Evolutionary conservation across 768 basidiomycete genomes (phyloP), one percentile per base, ranked within the genome.

Genomic region (Piloderma croceum): DNA sequence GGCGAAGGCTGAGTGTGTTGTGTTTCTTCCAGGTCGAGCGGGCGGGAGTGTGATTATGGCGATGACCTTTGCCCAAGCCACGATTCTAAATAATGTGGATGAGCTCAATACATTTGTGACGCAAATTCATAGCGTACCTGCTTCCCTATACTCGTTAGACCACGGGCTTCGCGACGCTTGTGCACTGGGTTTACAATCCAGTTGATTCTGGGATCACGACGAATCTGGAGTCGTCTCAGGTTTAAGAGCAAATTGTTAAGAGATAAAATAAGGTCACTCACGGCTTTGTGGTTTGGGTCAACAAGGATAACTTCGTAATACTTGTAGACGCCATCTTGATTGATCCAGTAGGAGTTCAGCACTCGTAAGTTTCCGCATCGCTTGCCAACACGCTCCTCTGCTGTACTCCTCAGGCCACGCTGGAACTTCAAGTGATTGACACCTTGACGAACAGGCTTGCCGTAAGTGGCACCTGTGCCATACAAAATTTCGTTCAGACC

Each of bases 281-380:
- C 90, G 56, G 88, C 90, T 62, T 91, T 93, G 74, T 94, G 90
- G 61, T 62, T 82, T 44, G 91, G 91, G 59, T 99, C 96, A 44
- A 99, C 93, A 50, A 96, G 79, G 63, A 99, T 98, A 57, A 99
- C 90, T 64, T 99, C 96, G 71, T 81, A 99, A 74, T 96, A 97
- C 66, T 94, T 96, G 81, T 94, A 96, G 22, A 96, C 89, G 67
- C 92, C 91, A 61, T 97, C 92, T 70, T 94, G 91, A 70, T 98
- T 98, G 59, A 99, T 72, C 96, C 96, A 99, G 78, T 98, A 98
- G 34, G 94, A 97, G 72, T 94, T 96, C 57, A 96, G 63, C 50
- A 99, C 96, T 41, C 96, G 82, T 59, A 99, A 67, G 66, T 98
- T 98, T 39, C 91, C 92, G 60, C 96, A 99, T 52, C 93, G 79